Evolutionary conservation across 805 yeast genomes (phyloP).

Genomic region (Metschnikowia proteae): DNA sequence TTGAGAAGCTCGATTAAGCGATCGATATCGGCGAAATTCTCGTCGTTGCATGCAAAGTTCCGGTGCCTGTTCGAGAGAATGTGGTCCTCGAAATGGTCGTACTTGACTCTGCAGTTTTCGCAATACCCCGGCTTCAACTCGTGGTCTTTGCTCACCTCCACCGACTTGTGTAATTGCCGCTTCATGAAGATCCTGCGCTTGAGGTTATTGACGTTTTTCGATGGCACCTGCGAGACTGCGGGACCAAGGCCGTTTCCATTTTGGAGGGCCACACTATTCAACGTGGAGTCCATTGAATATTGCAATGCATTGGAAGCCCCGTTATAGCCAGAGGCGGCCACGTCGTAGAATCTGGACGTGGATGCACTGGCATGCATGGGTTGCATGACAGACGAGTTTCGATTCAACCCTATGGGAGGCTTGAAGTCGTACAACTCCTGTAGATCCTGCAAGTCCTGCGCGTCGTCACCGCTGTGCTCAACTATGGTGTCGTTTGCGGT

Average conservation of each 20-base stretch:
- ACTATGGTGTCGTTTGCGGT: conserved; percentile 13
- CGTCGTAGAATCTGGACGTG: conserved; percentile 40
- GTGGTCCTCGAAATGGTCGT: conserved; percentile 77
- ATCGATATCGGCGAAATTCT: conserved; percentile 76
- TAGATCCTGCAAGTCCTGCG: conserved; percentile 8
- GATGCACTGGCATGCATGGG: conserved; percentile 24
- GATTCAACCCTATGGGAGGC: conserved; percentile 29
- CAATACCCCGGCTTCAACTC: conserved; percentile 72
- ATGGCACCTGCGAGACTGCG: conserved; percentile 51
- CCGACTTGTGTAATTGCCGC: conserved; percentile 29
- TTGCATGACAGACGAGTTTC: conserved; percentile 40
- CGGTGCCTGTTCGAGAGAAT: conserved; percentile 65
- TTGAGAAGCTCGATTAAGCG: conserved; percentile 53
- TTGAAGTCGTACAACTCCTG: conserved; percentile 19
- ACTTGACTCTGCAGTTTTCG: conserved; percentile 86
- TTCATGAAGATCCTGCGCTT: conserved; percentile 45
- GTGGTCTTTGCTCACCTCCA: conserved; percentile 22
- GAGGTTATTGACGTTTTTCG: conserved; percentile 47
- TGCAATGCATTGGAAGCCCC: conserved; percentile 43
- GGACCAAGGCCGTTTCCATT: conserved; percentile 58
- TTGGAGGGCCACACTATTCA: conserved; percentile 29
- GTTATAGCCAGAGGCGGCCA: conserved; percentile 43
- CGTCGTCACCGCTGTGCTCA: conserved; percentile 4
- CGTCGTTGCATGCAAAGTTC: conserved; percentile 67
- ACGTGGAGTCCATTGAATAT: conserved; percentile 39